phyloP scores from a whole-genome alignment of 495 filamentous ascomycete species.

The Saxophila tyrrhenica region DNA sequence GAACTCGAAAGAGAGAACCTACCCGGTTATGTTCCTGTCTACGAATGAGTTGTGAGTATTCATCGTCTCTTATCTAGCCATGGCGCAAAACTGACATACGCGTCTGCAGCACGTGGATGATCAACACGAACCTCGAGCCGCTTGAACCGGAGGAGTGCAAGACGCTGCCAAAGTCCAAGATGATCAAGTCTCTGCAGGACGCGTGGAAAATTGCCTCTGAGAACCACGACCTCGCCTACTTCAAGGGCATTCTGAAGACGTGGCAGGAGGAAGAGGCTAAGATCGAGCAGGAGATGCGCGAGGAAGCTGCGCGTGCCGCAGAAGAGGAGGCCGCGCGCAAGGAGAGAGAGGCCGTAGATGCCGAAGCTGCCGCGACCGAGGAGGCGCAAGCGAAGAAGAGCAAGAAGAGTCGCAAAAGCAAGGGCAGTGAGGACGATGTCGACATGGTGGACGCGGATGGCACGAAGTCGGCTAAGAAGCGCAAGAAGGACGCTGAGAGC shows the following conservation, averaged over 20 bases:
- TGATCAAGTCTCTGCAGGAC: conserved; percentile 53
- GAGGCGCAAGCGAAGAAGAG: conserved; percentile 20
- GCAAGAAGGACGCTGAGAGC: conserved; percentile 54
- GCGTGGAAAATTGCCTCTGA: conserved; percentile 67
- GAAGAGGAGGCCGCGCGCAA: conserved; percentile 46
- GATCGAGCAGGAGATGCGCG: conserved; percentile 51
- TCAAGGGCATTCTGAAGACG: conserved; percentile 58
- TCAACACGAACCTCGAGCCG: conserved; percentile 64
- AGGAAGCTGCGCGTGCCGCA: conserved; percentile 38
- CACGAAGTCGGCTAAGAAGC: conserved; percentile 52
- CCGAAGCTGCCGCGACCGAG: conserved; percentile 17
- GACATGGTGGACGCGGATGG: conserved; percentile 68
- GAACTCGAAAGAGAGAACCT: conserved; percentile 69
- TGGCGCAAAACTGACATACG: conserved; percentile 1
- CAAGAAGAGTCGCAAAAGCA: conserved; percentile 52
- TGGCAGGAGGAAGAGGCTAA: conserved; percentile 48
- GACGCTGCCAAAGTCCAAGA: conserved; percentile 48
- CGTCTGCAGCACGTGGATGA: conserved; percentile 62
- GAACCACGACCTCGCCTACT: conserved; percentile 57
- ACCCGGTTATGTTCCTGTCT: conserved; percentile 83
- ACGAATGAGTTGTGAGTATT: conserved; percentile 88
- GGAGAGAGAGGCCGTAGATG: conserved; percentile 41
- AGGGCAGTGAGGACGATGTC: conserved; percentile 52
- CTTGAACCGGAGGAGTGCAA: conserved; percentile 59
- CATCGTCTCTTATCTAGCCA: not conserved